These are phyloP conservation scores for Colletotrichum neosansevieriae DNA, from an alignment of 2,329 filamentous ascomycete species.

Conservation along the genomic window DNA sequence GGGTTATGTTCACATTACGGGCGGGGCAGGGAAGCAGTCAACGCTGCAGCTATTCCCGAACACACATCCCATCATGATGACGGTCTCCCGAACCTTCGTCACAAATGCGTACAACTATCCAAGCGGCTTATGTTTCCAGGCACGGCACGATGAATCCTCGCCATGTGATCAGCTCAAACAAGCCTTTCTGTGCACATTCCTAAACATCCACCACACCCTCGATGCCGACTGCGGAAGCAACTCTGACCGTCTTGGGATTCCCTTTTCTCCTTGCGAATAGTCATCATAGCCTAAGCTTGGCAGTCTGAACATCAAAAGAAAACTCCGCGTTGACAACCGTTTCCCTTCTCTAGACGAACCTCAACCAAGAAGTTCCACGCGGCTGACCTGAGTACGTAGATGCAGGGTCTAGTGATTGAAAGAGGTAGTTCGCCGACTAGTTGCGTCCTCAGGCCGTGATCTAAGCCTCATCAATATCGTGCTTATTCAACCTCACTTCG, in stretches of 20 bases:
- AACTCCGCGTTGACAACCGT: neutral
- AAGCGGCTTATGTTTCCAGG: neutral
- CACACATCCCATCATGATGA: too few species aligned
- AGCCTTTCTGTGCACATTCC: constrained; percentile 2
- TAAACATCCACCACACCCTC: neutral
- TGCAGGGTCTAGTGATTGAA: neutral
- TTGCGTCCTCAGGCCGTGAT: constrained; percentile 5
- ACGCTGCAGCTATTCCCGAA: too few species aligned
- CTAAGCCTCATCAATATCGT: constrained; percentile 8
- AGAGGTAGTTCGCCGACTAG: neutral
- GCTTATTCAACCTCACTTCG: constrained; percentile 14
- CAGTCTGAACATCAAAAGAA: neutral
- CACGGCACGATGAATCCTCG: neutral
- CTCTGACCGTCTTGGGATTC: too few species aligned
- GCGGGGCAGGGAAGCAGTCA: too few species aligned
- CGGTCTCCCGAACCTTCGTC: too few species aligned
- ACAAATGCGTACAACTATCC: neutral
- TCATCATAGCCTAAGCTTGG: too few species aligned
- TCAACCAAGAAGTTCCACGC: neutral
- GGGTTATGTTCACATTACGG: too few species aligned
- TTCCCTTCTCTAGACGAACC: neutral
- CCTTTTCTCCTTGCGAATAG: too few species aligned
- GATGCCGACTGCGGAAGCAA: too few species aligned
- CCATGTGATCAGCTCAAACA: neutral
- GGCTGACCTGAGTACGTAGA: neutral